Evolutionary conservation across 495 filamentous ascomycete genomes (phyloP), one percentile per base, ranked within the genome.

Genomic region (Hyaloscypha variabilis): DNA sequence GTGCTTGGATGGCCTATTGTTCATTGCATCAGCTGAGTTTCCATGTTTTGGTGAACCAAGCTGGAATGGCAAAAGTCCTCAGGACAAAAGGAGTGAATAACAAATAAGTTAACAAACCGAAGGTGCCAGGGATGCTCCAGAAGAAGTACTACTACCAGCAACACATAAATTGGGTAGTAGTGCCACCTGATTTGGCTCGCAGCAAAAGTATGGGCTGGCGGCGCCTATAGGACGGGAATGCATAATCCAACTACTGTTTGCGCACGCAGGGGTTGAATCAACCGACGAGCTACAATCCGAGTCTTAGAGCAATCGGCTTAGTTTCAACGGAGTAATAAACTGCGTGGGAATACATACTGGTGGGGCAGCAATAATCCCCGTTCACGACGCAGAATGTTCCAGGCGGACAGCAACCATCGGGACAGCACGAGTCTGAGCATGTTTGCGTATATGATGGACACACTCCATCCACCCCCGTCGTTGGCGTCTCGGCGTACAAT

Each of bases 361-460:
- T 57, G 19, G 54, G 54, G 26, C 54, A 57, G 19, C 54, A 57
- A 30, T 57, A 57, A 30, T 57, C 26, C 28, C 54, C 54, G 6
- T 8, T 25, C 14, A 24, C 26, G n/a, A 57, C 21, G 24, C 54
- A 57, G 26, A 17, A 25, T 8, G 54, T 57, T 57, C 54, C 54
- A 24, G 54, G 14, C 6, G 54, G 54, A 57, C 54, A 57, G 24
- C 54, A 57, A 19, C 54, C 54, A 30, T 57, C 54, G 8, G 54
- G 54, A 57, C 54, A 57, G 23, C 54, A 57, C n/a, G 54, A 25
- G n/a, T 14, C 54, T 21, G 54, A 57, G 28, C 54, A 57, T 25
- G 21, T 57, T 24, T 24, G 54, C 19, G 54, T 30, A 19, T 57
- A 57, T 19, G 21, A 25, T 3, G 54, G 54, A 28, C 54, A 57